Evolutionary conservation across 2,329 filamentous ascomycete genomes (phyloP).

Genomic region (Xylariaceae sp.): DNA sequence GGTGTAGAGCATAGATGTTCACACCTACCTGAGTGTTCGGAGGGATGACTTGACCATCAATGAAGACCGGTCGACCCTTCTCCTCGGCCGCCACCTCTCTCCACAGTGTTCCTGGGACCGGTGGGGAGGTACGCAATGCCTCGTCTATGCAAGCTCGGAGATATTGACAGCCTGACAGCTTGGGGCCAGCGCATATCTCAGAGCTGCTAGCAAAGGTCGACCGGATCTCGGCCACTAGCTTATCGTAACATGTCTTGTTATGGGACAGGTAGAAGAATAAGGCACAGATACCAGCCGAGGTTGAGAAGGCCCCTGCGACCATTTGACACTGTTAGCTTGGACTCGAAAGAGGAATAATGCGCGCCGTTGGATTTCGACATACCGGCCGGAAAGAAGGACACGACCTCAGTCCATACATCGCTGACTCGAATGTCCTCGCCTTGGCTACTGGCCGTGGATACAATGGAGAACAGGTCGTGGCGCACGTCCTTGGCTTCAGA

Average conservation of each 20-base stretch:
- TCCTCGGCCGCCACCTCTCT: slow-evolving; percentile 12
- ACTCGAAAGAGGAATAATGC: background rate
- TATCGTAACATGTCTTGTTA: slow-evolving; percentile 10
- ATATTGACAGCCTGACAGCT: slow-evolving; percentile 17
- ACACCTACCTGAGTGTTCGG: slow-evolving; percentile 15
- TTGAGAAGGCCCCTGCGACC: slow-evolving; percentile 15
- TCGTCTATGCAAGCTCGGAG: slow-evolving; percentile 23
- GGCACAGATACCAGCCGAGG: slow-evolving; percentile 15
- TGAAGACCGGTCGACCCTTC: slow-evolving; percentile 9
- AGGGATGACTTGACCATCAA: slow-evolving; percentile 18
- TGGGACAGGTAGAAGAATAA: slow-evolving; percentile 20
- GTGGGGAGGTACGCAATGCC: slow-evolving; percentile 15
- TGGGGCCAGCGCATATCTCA: slow-evolving; percentile 12
- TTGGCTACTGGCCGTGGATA: background rate
- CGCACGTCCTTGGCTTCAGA: background rate
- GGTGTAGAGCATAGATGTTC: slow-evolving; percentile 15
- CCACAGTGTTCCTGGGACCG: slow-evolving; percentile 16
- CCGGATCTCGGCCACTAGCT: slow-evolving; percentile 15
- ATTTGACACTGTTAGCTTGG: background rate
- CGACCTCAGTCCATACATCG: slow-evolving; percentile 18
- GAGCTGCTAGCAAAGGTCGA: slow-evolving; percentile 5
- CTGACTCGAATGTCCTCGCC: slow-evolving; percentile 1
- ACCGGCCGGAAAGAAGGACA: slow-evolving; percentile 22
- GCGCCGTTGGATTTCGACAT: background rate
- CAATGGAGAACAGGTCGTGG: background rate